Base-by-base conservation (phyloP, 495 filamentous ascomycete genomes). In the Penicillium lividum region DNA sequence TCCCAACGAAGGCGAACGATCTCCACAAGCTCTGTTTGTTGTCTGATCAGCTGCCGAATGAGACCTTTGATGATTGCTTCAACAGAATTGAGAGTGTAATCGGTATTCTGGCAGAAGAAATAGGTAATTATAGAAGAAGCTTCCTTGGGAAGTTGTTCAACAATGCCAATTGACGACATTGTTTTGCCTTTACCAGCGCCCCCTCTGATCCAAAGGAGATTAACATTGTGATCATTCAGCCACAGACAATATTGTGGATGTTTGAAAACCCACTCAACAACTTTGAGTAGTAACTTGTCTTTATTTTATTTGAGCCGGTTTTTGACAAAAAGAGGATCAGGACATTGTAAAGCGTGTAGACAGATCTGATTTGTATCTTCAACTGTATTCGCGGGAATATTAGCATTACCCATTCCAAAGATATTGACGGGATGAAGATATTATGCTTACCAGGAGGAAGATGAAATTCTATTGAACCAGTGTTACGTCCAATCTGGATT, bases 61-160 rank as follows among this genome's bases (percentile, higher is more conserved):
- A 79, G 51, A 25, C 74, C 73, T 9, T 73, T 71, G 22, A 79
- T 53, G 9, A 78, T 68, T 3, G 70, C 61, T n/a, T 66, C 66
- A 33, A 73, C 61, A 45, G 65, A 77, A 57, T 77, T 77, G 36
- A 78, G 54, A 13, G 60, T 47, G 4, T 44, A 13, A 46, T 75
- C 55, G 16, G 68, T 70, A 34, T 61, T 66, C 62, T 78, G 74
- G 53, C 75, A 81, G 63, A 82, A 80, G 68, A 79, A 82, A 63
- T 73, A 80, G 1, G 69, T 68, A 8, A 79, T 46, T n/a, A 59
- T 46, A 15, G 29, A 25, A 3, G n/a, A 8, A 5, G 61, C 54
- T 38, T 27, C 1, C 27, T 47, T 6, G 3, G 28, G 44, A 28
- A 64, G 48, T 15, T 49, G 25, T 15, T 61, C 53, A 16, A 61